phyloP scores from a whole-genome alignment of 148 eudicot species.

The Persicaria tinctoria region DNA sequence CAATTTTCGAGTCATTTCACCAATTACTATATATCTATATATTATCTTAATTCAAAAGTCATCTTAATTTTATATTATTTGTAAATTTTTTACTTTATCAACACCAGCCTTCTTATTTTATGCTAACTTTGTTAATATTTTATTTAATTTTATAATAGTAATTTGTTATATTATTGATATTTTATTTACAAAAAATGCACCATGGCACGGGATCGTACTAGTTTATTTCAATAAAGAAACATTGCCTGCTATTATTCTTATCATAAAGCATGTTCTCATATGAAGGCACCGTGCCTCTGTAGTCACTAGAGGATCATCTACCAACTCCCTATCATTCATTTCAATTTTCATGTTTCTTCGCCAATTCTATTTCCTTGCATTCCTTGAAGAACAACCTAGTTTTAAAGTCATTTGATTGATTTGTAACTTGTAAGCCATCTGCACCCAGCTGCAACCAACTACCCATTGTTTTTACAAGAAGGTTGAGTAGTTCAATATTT shows the following conservation, averaged over 20 bases:
- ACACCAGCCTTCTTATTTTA: no score
- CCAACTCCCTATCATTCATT: background rate
- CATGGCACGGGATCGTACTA: no score
- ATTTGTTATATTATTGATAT: no score
- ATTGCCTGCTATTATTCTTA: background rate
- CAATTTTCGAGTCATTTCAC: background rate
- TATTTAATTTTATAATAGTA: no score
- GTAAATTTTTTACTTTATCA: no score
- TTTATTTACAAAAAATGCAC: no score
- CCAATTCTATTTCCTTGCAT: background rate
- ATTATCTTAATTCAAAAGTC: no score
- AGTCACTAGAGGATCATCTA: background rate
- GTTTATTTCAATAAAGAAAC: background rate
- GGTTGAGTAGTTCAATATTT: background rate
- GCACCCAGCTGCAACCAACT: background rate
- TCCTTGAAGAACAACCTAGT: background rate
- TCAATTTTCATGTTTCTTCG: background rate
- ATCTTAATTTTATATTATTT: no score
- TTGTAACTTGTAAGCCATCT: background rate
- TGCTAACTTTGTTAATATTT: no score
- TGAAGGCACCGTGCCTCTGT: background rate
- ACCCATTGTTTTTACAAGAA: background rate
- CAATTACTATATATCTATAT: background rate
- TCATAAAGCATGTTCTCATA: background rate
- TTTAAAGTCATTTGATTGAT: background rate